Conservation (phyloP, 2,329 filamentous ascomycete species). For the Arthrobotrys iridis region DNA sequence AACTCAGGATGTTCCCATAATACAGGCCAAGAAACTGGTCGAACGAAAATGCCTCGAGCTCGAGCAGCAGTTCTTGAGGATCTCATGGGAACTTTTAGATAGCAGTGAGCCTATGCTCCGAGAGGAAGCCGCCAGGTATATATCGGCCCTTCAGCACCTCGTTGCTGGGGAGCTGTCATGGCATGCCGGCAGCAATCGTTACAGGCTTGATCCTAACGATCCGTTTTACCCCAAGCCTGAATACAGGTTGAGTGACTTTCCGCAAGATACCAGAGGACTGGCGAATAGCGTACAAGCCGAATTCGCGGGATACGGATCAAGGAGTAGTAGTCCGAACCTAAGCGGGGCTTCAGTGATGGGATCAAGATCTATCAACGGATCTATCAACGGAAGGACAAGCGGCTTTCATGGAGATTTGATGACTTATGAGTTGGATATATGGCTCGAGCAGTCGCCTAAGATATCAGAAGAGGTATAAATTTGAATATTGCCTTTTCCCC, state of each 20-base stretch:
- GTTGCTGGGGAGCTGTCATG: slow-evolving; percentile 6
- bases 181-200: neutral
- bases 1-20: slow-evolving; percentile 9
- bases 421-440: neutral
- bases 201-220: neutral
- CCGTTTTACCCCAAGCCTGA: slow-evolving; percentile 22
- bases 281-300: slow-evolving; percentile 12
- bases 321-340: neutral
- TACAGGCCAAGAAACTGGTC: slow-evolving; percentile 15
- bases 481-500: neutral
- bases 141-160: slow-evolving; percentile 6
- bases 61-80: slow-evolving; percentile 12
- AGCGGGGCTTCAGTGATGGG: neutral
- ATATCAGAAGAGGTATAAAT: slow-evolving; percentile 10
- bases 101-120: neutral
- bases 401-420: neutral
- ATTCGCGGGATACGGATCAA: neutral
- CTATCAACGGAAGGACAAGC: neutral
- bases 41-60: neutral
- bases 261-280: neutral
- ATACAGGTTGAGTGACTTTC: slow-evolving; percentile 15
- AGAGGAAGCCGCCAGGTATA: slow-evolving; percentile 7
- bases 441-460: neutral
- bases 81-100: slow-evolving; percentile 3
- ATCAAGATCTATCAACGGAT: neutral